Conservation (phyloP, 139 green algal species). For the Chlamydomonas sp. region DNA sequence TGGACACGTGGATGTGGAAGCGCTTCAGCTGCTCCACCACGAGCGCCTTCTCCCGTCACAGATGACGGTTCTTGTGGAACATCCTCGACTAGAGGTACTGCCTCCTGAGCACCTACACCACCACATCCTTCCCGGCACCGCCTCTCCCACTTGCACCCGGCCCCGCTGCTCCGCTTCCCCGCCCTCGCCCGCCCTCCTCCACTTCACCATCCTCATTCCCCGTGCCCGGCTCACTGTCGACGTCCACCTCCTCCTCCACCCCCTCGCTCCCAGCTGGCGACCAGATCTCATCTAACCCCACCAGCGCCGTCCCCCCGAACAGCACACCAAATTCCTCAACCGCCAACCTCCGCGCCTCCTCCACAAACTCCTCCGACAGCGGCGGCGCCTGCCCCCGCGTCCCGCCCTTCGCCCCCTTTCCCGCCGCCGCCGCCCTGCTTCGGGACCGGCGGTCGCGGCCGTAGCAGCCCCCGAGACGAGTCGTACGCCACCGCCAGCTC, state of each 20-base stretch:
- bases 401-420: not conserved
- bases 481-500: slow-evolving; percentile 61
- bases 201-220: not conserved
- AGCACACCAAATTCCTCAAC: not conserved
- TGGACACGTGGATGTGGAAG: slow-evolving; percentile 59
- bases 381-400: too few species aligned
- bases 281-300: too few species aligned
- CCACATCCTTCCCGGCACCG: not conserved
- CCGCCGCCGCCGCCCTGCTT: not conserved
- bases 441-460: slow-evolving; percentile 55
- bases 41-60: slow-evolving; percentile 42
- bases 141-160: not conserved
- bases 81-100: slow-evolving; percentile 10
- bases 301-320: not conserved
- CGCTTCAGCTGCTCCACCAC: slow-evolving; percentile 41
- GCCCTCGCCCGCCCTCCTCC: not conserved
- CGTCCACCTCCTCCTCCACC: not conserved
- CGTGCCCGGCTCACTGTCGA: not conserved
- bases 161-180: too few species aligned
- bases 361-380: slow-evolving; percentile 18
- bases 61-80: slow-evolving; percentile 29
- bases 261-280: not conserved
- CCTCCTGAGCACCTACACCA: slow-evolving; percentile 11
- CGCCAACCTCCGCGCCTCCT: not conserved
- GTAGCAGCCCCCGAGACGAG: slow-evolving; percentile 55